Conservation (phyloP, 75 land plant species). For the Pinus albicaulis region DNA sequence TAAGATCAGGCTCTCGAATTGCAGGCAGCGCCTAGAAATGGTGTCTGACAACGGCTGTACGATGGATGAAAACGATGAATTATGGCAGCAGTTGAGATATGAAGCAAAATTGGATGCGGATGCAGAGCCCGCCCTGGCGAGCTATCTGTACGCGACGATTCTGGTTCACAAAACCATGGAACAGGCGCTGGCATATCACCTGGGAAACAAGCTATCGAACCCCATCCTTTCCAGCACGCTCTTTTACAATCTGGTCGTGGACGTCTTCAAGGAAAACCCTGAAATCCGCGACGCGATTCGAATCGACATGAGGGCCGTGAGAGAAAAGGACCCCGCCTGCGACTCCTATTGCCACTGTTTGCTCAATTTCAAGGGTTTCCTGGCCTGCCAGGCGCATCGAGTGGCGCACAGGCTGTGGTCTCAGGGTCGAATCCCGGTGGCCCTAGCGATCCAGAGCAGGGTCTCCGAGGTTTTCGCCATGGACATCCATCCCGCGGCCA, state of each 20-base stretch:
- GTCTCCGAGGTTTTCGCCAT: slow-evolving; percentile 29
- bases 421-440: slow-evolving; percentile 20
- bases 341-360: slow-evolving; percentile 54
- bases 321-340: slow-evolving; percentile 64
- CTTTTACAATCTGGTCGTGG: slow-evolving; percentile 25
- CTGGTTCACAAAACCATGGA: slow-evolving; percentile 61
- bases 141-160: slow-evolving; percentile 42
- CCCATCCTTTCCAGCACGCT: slow-evolving; percentile 35
- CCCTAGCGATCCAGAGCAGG: slow-evolving; percentile 25
- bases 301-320: slow-evolving; percentile 49
- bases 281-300: slow-evolving; percentile 38
- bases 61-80: too few relatives aligned
- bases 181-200: slow-evolving; percentile 50
- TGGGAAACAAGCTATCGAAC: slow-evolving; percentile 53
- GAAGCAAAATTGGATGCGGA: slow-evolving; percentile 20
- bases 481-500: slow-evolving; percentile 47
- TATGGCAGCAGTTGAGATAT: too few relatives aligned
- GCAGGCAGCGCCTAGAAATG: too few relatives aligned
- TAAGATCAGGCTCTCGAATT: too few relatives aligned
- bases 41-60: too few relatives aligned
- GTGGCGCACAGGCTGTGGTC: slow-evolving; percentile 17
- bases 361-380: slow-evolving; percentile 70
- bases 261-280: slow-evolving; percentile 32
- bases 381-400: slow-evolving; percentile 47
- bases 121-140: slow-evolving; percentile 61